Conservation (phyloP, 2,329 filamentous ascomycete genomes). For the Didymosphaeria variabile region DNA sequence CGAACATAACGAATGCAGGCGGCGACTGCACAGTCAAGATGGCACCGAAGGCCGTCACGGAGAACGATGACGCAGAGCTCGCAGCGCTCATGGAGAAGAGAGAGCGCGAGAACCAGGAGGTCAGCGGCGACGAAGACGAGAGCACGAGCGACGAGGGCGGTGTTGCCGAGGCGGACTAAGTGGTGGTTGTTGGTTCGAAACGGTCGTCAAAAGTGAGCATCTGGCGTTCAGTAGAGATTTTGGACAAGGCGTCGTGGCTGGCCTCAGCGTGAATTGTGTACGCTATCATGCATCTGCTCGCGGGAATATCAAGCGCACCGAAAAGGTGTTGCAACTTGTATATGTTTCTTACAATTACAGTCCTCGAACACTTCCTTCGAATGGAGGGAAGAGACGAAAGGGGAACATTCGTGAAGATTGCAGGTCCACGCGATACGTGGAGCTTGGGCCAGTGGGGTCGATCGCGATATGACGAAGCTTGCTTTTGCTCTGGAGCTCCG, state of each 20-base stretch:
- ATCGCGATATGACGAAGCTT: constrained; percentile 12
- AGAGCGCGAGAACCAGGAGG: constrained; percentile 96
- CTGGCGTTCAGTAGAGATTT: constrained; percentile 33
- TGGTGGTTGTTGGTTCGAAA: constrained; percentile 22
- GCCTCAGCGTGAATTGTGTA: constrained; percentile 25
- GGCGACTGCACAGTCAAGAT: constrained; percentile 92
- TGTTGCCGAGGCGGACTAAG: constrained; percentile 52
- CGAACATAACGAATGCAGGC: constrained; percentile 78
- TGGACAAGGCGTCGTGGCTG: constrained; percentile 9
- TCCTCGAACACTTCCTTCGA: neutral
- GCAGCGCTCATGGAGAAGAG: constrained; percentile 99
- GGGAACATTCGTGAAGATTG: neutral
- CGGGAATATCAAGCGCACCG: constrained; percentile 8
- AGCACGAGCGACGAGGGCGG: constrained; percentile 94
- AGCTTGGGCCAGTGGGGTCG: constrained; percentile 8
- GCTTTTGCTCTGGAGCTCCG: constrained; percentile 4
- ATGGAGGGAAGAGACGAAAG: neutral
- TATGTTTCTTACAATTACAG: neutral
- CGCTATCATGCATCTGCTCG: constrained; percentile 18
- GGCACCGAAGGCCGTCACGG: constrained; percentile 98
- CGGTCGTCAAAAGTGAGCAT: constrained; percentile 37
- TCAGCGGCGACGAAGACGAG: constrained; percentile 95
- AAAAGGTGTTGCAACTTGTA: constrained; percentile 5
- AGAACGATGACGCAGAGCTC: constrained; percentile 96
- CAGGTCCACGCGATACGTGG: neutral